phyloP scores from a whole-genome alignment of 2,329 filamentous ascomycete genomes.

The Kalaharituber pfeilii region DNA sequence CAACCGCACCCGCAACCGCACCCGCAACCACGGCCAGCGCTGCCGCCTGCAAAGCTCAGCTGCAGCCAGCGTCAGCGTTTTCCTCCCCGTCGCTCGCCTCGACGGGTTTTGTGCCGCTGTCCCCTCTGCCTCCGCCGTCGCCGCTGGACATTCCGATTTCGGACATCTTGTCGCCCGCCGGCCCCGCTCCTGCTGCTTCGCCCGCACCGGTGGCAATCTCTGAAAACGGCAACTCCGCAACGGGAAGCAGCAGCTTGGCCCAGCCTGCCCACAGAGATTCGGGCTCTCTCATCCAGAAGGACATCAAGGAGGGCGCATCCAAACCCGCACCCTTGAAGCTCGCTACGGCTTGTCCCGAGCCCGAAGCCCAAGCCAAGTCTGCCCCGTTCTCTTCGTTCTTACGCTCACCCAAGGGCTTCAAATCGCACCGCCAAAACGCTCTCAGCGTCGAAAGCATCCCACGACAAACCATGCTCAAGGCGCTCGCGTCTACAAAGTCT shows the following conservation, averaged over 20 bases:
- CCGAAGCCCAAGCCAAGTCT: too few relatives aligned
- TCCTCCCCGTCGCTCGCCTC: too few relatives aligned
- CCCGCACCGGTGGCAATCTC: not conserved
- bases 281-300: too few relatives aligned
- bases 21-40: too few relatives aligned
- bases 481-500: constrained; percentile 41
- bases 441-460: constrained; percentile 51
- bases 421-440: constrained; percentile 32
- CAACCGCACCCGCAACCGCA: too few relatives aligned
- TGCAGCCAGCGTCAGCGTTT: too few relatives aligned
- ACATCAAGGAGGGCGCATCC: not conserved
- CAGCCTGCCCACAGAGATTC: too few relatives aligned
- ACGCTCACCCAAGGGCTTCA: not conserved
- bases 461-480: constrained; percentile 68
- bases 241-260: not conserved
- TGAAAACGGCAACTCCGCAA: not conserved
- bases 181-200: not conserved
- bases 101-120: too few relatives aligned
- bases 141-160: not conserved
- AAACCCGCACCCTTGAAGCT: not conserved
- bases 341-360: too few relatives aligned
- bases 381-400: not conserved
- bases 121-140: not conserved
- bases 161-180: not conserved
- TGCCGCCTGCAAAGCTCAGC: too few relatives aligned